Evolutionary conservation across 1,284 basidiomycete genomes (phyloP).

Genomic region (Amylostereum areolatum): DNA sequence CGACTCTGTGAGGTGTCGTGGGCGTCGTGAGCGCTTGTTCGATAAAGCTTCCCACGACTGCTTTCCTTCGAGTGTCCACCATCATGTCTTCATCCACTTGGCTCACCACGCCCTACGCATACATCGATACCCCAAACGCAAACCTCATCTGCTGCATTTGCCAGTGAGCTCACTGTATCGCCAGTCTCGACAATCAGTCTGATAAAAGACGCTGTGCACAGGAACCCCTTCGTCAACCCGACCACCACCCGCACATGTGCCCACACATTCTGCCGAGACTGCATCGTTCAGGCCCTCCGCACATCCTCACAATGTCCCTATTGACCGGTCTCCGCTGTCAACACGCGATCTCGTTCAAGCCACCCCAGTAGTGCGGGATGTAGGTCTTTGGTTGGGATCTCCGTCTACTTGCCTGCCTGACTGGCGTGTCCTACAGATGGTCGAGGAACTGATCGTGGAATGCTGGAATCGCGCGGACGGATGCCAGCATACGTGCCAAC

Average conservation of each 20-base stretch:
- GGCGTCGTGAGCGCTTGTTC: too few species aligned
- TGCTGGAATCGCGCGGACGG: conserved; percentile 57
- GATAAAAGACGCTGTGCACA: conserved; percentile 18
- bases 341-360: conserved; percentile 51
- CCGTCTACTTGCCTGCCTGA: conserved; percentile 7
- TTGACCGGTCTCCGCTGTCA: conserved; percentile 66
- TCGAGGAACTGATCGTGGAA: conserved; percentile 76
- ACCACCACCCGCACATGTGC: conserved; percentile 66
- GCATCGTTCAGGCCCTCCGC: conserved; percentile 61
- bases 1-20: too few species aligned
- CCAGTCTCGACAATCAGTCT: conserved; percentile 1
- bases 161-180: conserved; percentile 37
- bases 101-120: conserved; percentile 31
- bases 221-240: conserved; percentile 71
- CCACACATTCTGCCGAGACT: conserved; percentile 80
- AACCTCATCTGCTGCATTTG: conserved; percentile 83
- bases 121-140: conserved; percentile 47
- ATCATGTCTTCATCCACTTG: too few species aligned
- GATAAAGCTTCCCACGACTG: too few species aligned
- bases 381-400: conserved; percentile 35
- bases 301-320: conserved; percentile 71
- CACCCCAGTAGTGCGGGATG: conserved; percentile 67
- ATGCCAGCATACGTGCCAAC: conserved; percentile 62
- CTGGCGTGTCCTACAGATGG: conserved; percentile 45
- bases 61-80: too few species aligned